Conservation (phyloP, 2,329 filamentous ascomycete genomes). For the Aspergillus fumigatus region DNA sequence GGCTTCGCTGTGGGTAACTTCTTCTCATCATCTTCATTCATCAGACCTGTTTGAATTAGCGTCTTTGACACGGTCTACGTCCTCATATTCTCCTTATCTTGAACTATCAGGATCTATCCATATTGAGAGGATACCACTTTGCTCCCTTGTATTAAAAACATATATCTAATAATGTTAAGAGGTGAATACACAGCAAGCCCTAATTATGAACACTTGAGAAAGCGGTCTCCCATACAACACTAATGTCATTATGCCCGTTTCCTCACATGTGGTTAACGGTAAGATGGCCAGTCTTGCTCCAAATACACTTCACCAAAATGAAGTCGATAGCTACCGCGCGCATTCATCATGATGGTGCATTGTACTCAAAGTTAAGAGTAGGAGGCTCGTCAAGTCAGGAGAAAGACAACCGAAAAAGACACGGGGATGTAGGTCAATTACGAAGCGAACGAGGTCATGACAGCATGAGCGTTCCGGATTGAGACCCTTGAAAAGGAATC, state of each 20-base stretch:
- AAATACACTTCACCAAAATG: background rate
- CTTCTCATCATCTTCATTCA: no score
- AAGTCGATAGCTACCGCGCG: background rate
- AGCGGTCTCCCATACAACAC: background rate
- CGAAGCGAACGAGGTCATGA: slow-evolving; percentile 13
- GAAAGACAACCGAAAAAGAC: slow-evolving; percentile 6
- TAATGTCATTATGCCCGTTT: background rate
- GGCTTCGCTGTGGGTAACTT: no score
- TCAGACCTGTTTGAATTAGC: no score
- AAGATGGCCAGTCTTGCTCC: background rate
- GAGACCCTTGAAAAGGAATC: slow-evolving; percentile 6
- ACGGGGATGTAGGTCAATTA: slow-evolving; percentile 18
- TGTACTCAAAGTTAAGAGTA: background rate
- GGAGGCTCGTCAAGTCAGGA: slow-evolving; percentile 17
- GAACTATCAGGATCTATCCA: no score
- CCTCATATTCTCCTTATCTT: no score
- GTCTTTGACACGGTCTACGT: no score
- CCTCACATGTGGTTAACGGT: background rate
- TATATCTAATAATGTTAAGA: background rate
- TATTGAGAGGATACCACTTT: background rate
- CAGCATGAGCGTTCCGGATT: slow-evolving; percentile 21
- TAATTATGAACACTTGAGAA: background rate
- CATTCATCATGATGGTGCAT: background rate
- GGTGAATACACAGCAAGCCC: background rate
- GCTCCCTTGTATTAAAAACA: background rate